Evolutionary conservation across 164 flowering plant genomes (phyloP), one percentile per base, ranked within the genome.

Genomic region (Litsea cubeba): DNA sequence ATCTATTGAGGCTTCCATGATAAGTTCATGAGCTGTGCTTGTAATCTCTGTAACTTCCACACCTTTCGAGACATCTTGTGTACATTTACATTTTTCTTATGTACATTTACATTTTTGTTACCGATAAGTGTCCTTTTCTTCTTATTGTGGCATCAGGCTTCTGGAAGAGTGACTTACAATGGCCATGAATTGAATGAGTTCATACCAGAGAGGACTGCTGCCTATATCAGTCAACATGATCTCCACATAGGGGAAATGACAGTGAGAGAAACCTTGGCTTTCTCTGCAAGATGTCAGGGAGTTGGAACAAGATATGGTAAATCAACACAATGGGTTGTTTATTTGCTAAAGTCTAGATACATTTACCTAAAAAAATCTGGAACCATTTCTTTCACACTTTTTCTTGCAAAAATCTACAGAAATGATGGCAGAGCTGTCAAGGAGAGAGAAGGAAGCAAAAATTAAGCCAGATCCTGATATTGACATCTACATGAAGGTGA

Each of bases 401-500:
- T 77, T 58, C 20, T 28, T 18, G n/a, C 50, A 50, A 32, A 1
- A 71, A 75, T 75, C 2, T 76, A 71, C 85, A 90, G 93, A 86
- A 25, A 80, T 89, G 88, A 69, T 90, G 71, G 82, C 85, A 24
- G 95, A 90, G 78, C 71, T 90, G 76, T 78, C 87, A 50, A 87
- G 90, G 74, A 85, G 93, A 78, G 95, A 90, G 73, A 87, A 84
- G 70, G 88, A 74, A 2, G 87, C 93, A 32, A 83, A 81, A 40
- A 87, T 90, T 65, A 83, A 79, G 63, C 95, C 95, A 11, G 92
- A 90, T 77, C 81, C 85, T 72, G 92, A 88, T 73, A 63, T 90
- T 50, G 92, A 90, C 80, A 73, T 87, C 69, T 90, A 62, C 80
- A 90, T 89, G 95, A 90, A 90, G 89, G 95, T 89, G 68, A 69